These are phyloP conservation scores for Rhizopogon rudus DNA, from an alignment of 768 basidiomycete species.

Conservation along the genomic window DNA sequence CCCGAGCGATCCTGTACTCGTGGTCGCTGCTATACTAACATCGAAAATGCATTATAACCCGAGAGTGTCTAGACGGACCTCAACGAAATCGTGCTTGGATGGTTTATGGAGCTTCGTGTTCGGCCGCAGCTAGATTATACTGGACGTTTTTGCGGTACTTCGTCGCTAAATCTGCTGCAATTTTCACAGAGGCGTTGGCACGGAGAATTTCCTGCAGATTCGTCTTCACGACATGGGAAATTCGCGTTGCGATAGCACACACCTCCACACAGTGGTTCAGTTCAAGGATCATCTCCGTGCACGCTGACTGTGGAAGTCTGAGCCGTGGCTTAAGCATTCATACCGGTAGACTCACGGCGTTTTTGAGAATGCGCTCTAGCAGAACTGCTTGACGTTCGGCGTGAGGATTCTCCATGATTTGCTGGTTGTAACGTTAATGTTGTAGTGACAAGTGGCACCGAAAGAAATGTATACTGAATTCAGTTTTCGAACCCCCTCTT, in stretches of 20 bases:
- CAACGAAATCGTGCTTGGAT: not conserved
- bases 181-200: constrained; percentile 73
- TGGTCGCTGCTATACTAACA: not conserved
- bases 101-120: constrained; percentile 19
- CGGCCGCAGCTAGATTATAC: constrained; percentile 82
- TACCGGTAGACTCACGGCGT: constrained; percentile 51
- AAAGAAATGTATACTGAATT: not conserved
- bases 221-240: not conserved
- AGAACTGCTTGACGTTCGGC: constrained; percentile 89
- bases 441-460: not conserved
- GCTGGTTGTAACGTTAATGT: constrained; percentile 1
- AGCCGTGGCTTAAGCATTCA: not conserved
- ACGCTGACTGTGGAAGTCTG: constrained; percentile 62
- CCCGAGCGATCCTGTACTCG: no score
- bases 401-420: constrained; percentile 88
- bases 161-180: constrained; percentile 76
- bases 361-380: constrained; percentile 87
- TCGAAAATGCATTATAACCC: not conserved
- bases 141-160: constrained; percentile 93
- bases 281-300: constrained; percentile 86
- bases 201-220: constrained; percentile 64
- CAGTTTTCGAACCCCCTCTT: not conserved
- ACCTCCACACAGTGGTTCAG: constrained; percentile 88
- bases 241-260: constrained; percentile 12
- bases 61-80: not conserved